Base-by-base conservation (phyloP, 345 rosid genomes). In the Eutrema japonicum region DNA sequence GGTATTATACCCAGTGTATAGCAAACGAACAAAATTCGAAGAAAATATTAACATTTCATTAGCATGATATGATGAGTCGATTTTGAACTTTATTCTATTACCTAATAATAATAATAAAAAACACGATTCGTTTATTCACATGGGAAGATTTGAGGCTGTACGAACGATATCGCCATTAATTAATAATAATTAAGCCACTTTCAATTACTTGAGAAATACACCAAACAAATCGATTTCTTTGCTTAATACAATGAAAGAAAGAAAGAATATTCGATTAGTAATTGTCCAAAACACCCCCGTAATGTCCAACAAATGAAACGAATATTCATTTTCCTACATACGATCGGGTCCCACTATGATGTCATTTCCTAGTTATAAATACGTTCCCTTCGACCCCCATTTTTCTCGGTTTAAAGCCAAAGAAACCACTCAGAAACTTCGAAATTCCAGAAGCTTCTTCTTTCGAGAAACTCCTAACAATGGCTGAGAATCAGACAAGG, bases 281-380 rank as follows among this genome's bases (percentile, higher is more conserved):
- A 53, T 53, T 65, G 72, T 29, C 66, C 2, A 55, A 64, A 65
- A 66, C 50, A 73, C 58, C 71, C 77, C 40, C 2, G 5, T 8
- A 1, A 27, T 6, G 45, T 22, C 12, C 10, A 8, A 26, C 65
- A 56, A 55, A 18, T 30, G 22, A 30, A 71, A 22, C 13, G 27
- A 52, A 42, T 64, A 45, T 54, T 13, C 4, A 35, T 52, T 13
- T 52, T 18, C 22, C 22, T 45, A 26, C 32, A 64, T 7, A 13
- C 7, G 7, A 1, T 5, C 4, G 41, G 66, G 71, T 29, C 77
- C 72, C 33, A 40, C 33, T 0, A n/a, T 75, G 63, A 75, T 63
- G 68, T 67, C 33, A 42, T 7, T 67, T 68, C 3, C 48, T 59
- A 35, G 41, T 38, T 67, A 75, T 75, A 75, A 59, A 75, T 58